Evolutionary conservation across 2,329 filamentous ascomycete species (phyloP).

Genomic region (Calonectria naviculata): DNA sequence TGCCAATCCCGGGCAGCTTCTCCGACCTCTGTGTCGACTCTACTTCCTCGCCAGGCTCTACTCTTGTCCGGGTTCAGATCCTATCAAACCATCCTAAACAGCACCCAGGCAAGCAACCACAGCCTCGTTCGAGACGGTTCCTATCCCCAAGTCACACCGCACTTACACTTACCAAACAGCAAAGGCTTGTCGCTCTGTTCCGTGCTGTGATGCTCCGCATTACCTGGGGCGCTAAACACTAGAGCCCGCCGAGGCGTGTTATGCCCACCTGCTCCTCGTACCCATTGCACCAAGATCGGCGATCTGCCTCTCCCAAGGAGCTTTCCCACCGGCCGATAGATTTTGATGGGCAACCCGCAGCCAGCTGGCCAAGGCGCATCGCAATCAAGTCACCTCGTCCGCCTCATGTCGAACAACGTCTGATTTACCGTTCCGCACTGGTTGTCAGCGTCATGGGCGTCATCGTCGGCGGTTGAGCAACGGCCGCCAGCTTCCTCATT

Average conservation of each 20-base stretch:
- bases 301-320: conserved; percentile 25
- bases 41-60: background rate
- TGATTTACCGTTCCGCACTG: conserved; percentile 12
- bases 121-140: background rate
- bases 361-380: conserved; percentile 11
- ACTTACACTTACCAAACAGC: background rate
- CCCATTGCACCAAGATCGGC: conserved; percentile 33
- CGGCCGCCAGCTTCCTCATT: conserved; percentile 32
- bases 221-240: conserved; percentile 10
- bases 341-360: conserved; percentile 25
- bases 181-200: conserved; percentile 2
- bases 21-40: background rate
- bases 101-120: background rate
- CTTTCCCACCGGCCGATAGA: background rate
- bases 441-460: conserved; percentile 22
- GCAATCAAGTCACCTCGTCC: conserved; percentile 16
- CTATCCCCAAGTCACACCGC: background rate
- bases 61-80: background rate
- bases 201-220: conserved; percentile 5
- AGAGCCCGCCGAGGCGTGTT: conserved; percentile 14
- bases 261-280: conserved; percentile 23
- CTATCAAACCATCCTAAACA: background rate
- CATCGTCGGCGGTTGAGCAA: conserved; percentile 10
- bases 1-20: background rate
- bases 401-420: conserved; percentile 10